phyloP scores from a whole-genome alignment of 352 stramenopile species.

The Poterioochromonas sp. region DNA sequence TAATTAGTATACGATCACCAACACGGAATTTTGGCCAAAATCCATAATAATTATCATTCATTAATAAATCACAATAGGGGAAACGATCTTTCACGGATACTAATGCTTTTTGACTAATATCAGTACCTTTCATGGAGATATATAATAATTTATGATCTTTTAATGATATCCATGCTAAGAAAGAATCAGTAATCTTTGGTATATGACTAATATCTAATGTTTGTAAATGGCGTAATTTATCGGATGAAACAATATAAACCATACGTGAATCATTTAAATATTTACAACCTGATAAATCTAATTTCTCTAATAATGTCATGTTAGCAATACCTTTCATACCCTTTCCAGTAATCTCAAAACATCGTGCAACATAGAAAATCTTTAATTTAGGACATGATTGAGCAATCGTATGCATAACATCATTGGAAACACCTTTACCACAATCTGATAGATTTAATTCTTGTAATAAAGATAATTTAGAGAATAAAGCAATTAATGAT shows the following conservation, averaged over 20 bases:
- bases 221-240: not conserved
- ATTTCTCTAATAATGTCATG: not conserved
- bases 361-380: not conserved
- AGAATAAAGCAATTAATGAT: not conserved
- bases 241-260: not conserved
- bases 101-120: not conserved
- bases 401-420: not conserved
- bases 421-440: not conserved
- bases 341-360: not conserved
- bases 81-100: conserved; percentile 2
- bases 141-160: not conserved
- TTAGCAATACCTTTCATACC: conserved; percentile 7
- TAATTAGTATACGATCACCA: conserved; percentile 20
- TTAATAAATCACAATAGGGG: not conserved
- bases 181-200: not conserved
- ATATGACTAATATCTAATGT: not conserved
- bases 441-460: conserved; percentile 18
- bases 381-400: not conserved
- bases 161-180: conserved; percentile 6
- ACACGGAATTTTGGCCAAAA: conserved; percentile 19
- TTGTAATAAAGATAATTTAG: not conserved
- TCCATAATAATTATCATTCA: conserved; percentile 3
- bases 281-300: conserved; percentile 11
- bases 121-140: conserved; percentile 3
- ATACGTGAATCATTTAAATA: not conserved